A percentile compares a stretch with the other conserved stretches of the same genome.
Conservation (phyloP, 441 rosid genomes). For the Viola pubescens region DNA sequence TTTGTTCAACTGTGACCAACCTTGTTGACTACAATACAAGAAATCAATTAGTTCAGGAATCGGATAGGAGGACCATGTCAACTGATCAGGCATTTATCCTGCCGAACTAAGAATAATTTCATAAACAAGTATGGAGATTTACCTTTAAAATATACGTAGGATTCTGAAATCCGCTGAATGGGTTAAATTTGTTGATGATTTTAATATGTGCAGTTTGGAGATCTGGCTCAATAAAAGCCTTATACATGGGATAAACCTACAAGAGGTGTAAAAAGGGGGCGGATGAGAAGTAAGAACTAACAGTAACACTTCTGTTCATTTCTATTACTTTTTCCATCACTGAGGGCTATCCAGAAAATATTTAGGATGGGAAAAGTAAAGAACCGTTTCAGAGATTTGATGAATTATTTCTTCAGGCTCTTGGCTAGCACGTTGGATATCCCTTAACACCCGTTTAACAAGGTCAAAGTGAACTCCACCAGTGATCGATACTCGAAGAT, state of each 20-base stretch:
- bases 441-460: constrained; percentile 91
- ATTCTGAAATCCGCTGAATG: constrained; percentile 92
- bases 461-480: constrained; percentile 98
- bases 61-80: constrained; percentile 10
- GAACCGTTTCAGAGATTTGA: constrained; percentile 94
- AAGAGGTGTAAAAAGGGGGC: constrained; percentile 11
- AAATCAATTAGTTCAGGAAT: constrained; percentile 21
- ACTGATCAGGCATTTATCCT: constrained; percentile 1
- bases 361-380: constrained; percentile 19
- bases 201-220: constrained; percentile 90
- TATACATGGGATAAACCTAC: constrained; percentile 97
- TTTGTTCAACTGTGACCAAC: constrained; percentile 61
- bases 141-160: constrained; percentile 91
- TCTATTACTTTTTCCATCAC: background rate
- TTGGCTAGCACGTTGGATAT: constrained; percentile 95
- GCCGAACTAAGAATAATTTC: constrained; percentile 10
- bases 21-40: constrained; percentile 59
- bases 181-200: constrained; percentile 89
- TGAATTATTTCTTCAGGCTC: constrained; percentile 98
- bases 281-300: background rate
- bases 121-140: constrained; percentile 1
- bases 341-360: constrained; percentile 12
- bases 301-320: background rate
- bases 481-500: constrained; percentile 93
- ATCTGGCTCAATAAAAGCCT: constrained; percentile 98